These are phyloP conservation scores for Boehmeria nivea DNA, from an alignment of 306 rosid species.

Conservation along the genomic window DNA sequence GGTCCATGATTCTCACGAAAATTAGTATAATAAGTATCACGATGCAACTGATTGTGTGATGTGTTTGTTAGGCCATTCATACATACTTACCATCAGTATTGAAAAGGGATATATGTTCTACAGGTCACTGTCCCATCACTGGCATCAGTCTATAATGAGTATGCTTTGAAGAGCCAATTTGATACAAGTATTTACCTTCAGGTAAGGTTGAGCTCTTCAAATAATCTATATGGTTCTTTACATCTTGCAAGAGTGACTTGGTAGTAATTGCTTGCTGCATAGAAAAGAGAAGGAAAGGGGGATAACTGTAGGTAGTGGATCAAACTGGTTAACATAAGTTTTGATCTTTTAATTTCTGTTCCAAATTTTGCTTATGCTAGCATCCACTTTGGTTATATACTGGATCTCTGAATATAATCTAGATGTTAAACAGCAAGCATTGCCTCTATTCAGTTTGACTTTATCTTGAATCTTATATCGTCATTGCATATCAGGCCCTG, in stretches of 20 bases:
- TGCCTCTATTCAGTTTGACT: too few relatives aligned
- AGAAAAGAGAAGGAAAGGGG: neutral
- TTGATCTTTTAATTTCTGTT: too few relatives aligned
- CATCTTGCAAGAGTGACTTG: neutral
- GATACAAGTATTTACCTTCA: slow-evolving; percentile 99
- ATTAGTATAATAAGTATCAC: neutral
- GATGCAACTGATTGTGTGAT: neutral
- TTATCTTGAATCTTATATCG: too few relatives aligned
- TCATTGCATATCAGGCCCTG: too few relatives aligned
- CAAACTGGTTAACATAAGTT: neutral
- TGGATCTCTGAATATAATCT: too few relatives aligned
- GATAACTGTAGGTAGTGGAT: neutral
- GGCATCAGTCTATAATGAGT: slow-evolving; percentile 97
- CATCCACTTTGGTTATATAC: too few relatives aligned
- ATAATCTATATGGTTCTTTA: neutral
- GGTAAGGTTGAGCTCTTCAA: slow-evolving; percentile 33
- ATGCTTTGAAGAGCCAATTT: slow-evolving; percentile 98
- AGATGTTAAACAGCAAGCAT: too few relatives aligned
- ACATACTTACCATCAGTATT: neutral
- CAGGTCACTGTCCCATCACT: slow-evolving; percentile 95
- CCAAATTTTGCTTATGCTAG: too few relatives aligned
- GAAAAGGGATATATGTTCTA: neutral
- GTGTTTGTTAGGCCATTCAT: slow-evolving; percentile 7
- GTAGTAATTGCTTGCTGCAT: too few relatives aligned
- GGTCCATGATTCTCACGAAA: neutral